Percentiles rank a stretch among this genome's conserved stretches.
Evolutionary conservation across 768 basidiomycete species (phyloP).

Genomic region (Leucocoprinus leucothites): DNA sequence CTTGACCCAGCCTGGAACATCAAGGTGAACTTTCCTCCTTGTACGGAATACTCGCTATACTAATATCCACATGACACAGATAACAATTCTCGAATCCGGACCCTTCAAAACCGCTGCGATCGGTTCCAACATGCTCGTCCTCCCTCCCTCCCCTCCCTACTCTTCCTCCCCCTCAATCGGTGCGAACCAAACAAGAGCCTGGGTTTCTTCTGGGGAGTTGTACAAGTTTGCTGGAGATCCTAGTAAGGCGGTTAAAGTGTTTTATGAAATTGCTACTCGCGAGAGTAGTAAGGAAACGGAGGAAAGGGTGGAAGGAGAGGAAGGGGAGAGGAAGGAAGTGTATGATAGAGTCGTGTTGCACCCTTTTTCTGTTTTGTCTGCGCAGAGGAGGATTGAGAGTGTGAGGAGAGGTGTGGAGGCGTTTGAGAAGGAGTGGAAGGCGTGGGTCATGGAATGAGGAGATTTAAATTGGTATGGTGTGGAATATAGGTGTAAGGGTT

Average conservation of each 20-base stretch:
- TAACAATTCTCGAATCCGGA: slow-evolving; percentile 18
- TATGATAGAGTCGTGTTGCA: neutral
- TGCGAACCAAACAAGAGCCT: neutral
- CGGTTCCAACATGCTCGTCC: slow-evolving; percentile 3
- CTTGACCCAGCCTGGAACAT: slow-evolving; percentile 46
- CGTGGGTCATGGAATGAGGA: too few relatives aligned
- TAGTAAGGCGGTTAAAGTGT: neutral
- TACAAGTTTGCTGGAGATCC: neutral
- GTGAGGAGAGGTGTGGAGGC: neutral
- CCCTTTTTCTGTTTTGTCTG: neutral
- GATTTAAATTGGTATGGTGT: too few relatives aligned
- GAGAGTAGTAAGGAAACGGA: too few relatives aligned
- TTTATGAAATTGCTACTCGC: neutral
- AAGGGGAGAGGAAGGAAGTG: too few relatives aligned
- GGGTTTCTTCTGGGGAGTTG: neutral
- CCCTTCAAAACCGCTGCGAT: slow-evolving; percentile 16
- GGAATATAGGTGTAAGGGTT: too few relatives aligned
- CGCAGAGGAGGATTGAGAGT: neutral
- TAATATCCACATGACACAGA: slow-evolving; percentile 2
- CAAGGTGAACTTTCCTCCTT: slow-evolving; percentile 27
- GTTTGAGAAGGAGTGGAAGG: too few relatives aligned
- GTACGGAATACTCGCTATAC: neutral
- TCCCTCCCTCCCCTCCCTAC: neutral
- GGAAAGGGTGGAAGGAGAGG: too few relatives aligned
- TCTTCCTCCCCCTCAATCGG: slow-evolving; percentile 16